A percentile compares a stretch with the other conserved stretches of the same genome.
Evolutionary conservation across 352 stramenopile genomes (phyloP).

Genomic region (Phytophthora syringae): DNA sequence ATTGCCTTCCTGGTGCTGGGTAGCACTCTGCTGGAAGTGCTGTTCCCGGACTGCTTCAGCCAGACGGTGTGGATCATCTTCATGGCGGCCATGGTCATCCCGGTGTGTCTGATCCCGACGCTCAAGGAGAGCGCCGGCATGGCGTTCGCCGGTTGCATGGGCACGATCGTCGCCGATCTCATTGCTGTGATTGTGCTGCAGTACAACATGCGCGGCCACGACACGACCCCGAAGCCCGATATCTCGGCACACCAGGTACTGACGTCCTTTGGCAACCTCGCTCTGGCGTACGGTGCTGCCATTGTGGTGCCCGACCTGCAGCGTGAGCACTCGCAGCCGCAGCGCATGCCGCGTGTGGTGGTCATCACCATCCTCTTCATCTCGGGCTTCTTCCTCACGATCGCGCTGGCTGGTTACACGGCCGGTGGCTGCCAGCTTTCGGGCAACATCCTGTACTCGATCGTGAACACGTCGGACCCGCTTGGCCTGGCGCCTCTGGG

Average conservation of each 20-base stretch:
- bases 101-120: conserved; percentile 44
- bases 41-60: conserved; percentile 47
- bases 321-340: no score
- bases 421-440: conserved; percentile 50
- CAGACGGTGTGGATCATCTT: conserved; percentile 46
- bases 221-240: conserved; percentile 30
- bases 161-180: conserved; percentile 44
- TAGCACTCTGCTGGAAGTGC: conserved; percentile 33
- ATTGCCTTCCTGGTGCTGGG: conserved; percentile 50
- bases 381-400: conserved; percentile 37
- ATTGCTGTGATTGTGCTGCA: conserved; percentile 40
- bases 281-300: conserved; percentile 46
- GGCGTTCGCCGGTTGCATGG: conserved; percentile 43
- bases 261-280: conserved; percentile 46
- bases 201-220: conserved; percentile 44
- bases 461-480: no score
- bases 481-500: no score
- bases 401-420: conserved; percentile 41
- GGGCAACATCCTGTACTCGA: no score
- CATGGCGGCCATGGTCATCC: conserved; percentile 45
- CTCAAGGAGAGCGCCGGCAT: no score
- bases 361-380: conserved; percentile 16
- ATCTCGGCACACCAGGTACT: conserved; percentile 44
- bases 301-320: no score
- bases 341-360: no score